These are phyloP conservation scores for Colletotrichum kahawae DNA, from an alignment of 2,329 filamentous ascomycete genomes.

Conservation along the genomic window DNA sequence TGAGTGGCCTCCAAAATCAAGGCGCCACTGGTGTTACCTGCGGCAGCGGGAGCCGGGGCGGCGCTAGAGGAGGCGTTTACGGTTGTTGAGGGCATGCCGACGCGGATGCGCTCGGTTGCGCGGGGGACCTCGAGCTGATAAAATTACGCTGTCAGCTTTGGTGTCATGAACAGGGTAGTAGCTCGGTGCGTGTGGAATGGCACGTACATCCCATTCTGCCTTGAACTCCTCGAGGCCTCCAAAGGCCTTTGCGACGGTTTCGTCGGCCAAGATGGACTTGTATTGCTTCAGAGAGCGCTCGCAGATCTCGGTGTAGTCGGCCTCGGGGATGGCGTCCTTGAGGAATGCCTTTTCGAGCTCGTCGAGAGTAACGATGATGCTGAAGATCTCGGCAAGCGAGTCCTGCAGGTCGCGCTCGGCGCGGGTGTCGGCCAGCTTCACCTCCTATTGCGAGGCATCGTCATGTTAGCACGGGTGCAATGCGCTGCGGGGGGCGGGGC, in stretches of 20 bases:
- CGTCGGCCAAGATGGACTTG: slow-evolving; percentile 90
- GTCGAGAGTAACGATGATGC: slow-evolving; percentile 94
- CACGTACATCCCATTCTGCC: slow-evolving; percentile 83
- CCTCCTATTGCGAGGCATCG: slow-evolving; percentile 66
- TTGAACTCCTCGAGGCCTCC: slow-evolving; percentile 91
- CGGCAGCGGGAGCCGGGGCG: slow-evolving; percentile 45
- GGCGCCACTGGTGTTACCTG: slow-evolving; percentile 58
- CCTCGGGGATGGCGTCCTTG: slow-evolving; percentile 90
- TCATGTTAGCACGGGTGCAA: slow-evolving; percentile 1
- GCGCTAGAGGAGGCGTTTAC: slow-evolving; percentile 57
- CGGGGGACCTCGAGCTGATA: slow-evolving; percentile 88
- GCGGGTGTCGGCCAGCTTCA: slow-evolving; percentile 85
- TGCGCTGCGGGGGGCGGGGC: slow-evolving; percentile 36
- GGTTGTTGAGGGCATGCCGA: slow-evolving; percentile 89
- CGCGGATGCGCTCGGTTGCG: slow-evolving; percentile 89
- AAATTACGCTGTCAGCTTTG: not conserved
- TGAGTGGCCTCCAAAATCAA: slow-evolving; percentile 91
- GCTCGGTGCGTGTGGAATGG: no score
- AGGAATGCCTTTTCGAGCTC: slow-evolving; percentile 96
- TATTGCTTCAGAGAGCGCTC: slow-evolving; percentile 94
- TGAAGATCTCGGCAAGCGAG: slow-evolving; percentile 95
- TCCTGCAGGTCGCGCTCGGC: slow-evolving; percentile 94
- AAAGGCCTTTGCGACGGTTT: slow-evolving; percentile 88
- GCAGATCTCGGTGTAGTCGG: slow-evolving; percentile 96
- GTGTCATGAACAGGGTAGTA: no score